A percentile compares a stretch with the other conserved stretches of the same genome.
phyloP scores from a whole-genome alignment of 345 rosid species.

The Moricandia moricandioides region DNA sequence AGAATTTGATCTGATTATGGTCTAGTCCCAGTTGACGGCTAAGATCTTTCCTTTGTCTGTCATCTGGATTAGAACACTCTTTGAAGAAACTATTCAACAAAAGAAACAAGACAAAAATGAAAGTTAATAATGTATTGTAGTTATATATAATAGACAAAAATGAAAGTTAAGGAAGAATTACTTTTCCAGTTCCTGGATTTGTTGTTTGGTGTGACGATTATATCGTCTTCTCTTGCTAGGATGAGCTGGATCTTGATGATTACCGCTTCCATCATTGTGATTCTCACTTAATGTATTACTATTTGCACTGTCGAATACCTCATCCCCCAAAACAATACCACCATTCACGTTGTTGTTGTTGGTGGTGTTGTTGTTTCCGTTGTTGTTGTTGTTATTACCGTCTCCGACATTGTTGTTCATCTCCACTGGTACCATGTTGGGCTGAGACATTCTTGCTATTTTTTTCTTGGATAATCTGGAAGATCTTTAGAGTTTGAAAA shows the following conservation, averaged over 20 bases:
- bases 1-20: slow-evolving; percentile 85
- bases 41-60: slow-evolving; percentile 79
- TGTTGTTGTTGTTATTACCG: neutral
- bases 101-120: slow-evolving; percentile 6
- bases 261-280: slow-evolving; percentile 57
- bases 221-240: slow-evolving; percentile 63
- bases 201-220: slow-evolving; percentile 84
- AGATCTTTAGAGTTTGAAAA: slow-evolving; percentile 1
- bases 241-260: slow-evolving; percentile 42
- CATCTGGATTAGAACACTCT: slow-evolving; percentile 93
- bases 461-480: neutral
- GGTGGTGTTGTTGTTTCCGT: neutral
- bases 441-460: slow-evolving; percentile 3
- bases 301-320: slow-evolving; percentile 33
- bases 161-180: slow-evolving; percentile 24
- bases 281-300: slow-evolving; percentile 47
- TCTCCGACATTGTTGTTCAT: slow-evolving; percentile 3
- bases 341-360: neutral
- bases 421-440: slow-evolving; percentile 2
- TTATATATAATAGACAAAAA: neutral
- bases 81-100: slow-evolving; percentile 49
- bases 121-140: neutral
- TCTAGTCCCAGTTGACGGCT: slow-evolving; percentile 75
- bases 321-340: slow-evolving; percentile 1
- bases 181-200: slow-evolving; percentile 95